A percentile compares a stretch with the other conserved stretches of the same genome.
Conservation (phyloP, 2,329 filamentous ascomycete species). For the Nemania sp. region DNA sequence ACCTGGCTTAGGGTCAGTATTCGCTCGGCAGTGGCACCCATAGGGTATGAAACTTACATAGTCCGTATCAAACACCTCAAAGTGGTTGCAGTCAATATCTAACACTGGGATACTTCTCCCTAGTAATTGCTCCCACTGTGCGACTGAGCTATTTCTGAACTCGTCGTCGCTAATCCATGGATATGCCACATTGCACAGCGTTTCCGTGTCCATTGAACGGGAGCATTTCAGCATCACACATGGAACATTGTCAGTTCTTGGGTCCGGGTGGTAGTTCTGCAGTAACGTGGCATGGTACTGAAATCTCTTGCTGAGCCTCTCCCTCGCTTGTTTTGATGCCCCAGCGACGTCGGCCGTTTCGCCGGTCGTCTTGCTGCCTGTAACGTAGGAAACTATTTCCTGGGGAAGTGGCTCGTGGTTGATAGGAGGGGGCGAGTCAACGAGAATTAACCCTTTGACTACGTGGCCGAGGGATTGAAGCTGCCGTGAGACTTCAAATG, state of each 20-base stretch:
- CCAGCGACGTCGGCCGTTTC: neutral
- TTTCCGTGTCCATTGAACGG: conserved; percentile 29
- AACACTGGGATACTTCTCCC: conserved; percentile 32
- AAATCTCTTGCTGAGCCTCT: conserved; percentile 15
- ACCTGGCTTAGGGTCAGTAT: conserved; percentile 10
- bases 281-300: conserved; percentile 20
- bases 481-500: conserved; percentile 51
- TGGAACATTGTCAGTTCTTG: conserved; percentile 6
- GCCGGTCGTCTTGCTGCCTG: neutral
- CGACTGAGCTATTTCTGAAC: conserved; percentile 11
- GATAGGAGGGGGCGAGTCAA: conserved; percentile 51
- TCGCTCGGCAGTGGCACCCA: neutral
- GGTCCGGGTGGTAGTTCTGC: conserved; percentile 16
- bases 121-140: conserved; percentile 34
- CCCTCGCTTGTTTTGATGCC: conserved; percentile 10
- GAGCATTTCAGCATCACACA: conserved; percentile 33
- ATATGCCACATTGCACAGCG: conserved; percentile 31
- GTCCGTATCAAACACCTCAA: conserved; percentile 34
- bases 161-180: conserved; percentile 25
- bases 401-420: conserved; percentile 53
- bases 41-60: conserved; percentile 18
- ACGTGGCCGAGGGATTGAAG: conserved; percentile 44
- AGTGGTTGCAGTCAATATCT: conserved; percentile 39
- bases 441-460: conserved; percentile 47
- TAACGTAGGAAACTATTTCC: conserved; percentile 26